Base-by-base conservation (phyloP, 2,329 filamentous ascomycete species). In the Juglanconis sp. region DNA sequence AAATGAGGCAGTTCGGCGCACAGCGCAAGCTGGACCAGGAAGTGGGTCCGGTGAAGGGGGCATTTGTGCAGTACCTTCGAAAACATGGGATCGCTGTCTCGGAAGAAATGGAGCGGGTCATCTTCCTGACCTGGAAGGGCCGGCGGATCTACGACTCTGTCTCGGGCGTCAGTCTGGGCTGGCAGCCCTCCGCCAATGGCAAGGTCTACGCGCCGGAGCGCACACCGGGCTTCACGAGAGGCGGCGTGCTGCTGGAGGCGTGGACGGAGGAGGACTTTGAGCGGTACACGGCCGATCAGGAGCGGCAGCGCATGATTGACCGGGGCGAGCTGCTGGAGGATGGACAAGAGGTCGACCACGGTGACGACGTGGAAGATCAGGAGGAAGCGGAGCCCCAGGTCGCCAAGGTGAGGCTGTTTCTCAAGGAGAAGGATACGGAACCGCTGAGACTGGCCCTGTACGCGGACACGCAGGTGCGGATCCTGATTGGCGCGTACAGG, bases 121-220 rank as follows among this genome's bases (percentile, higher is more conserved):
- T 96, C 17, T 89, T 95, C 67, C 81, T 98, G 58, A 95, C 91
- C 0, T 96, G 91, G 88, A 87, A 87, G 64, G 82, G 85, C 32
- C 85, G 84, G 60, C 84, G 85, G 61, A 74, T 96, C 3, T 96
- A 89, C 70, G 85, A 90, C 65, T 82, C 84, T n/a, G 91, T 90
- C 5, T 93, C 88, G 1, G 87, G 91, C 61, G 80, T 81, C 56
- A 87, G 83, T 52, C 76, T 96, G 6, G 87, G 87, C 6, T 81
- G 95, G 50, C 70, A 75, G 8, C 76, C 78, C 0, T 72, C 75
- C 10, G 68, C 68, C 11, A 72, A 80, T 5, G 80, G 81, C 46
- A 72, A 78, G 13, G 72, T 82, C 24, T 68, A 70, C 10, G 71
- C 69, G 35, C 67, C 76, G 50, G 61, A 60, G 1, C 63, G 63